phyloP scores from a whole-genome alignment of 768 basidiomycete genomes.

The Mycena crocata region DNA sequence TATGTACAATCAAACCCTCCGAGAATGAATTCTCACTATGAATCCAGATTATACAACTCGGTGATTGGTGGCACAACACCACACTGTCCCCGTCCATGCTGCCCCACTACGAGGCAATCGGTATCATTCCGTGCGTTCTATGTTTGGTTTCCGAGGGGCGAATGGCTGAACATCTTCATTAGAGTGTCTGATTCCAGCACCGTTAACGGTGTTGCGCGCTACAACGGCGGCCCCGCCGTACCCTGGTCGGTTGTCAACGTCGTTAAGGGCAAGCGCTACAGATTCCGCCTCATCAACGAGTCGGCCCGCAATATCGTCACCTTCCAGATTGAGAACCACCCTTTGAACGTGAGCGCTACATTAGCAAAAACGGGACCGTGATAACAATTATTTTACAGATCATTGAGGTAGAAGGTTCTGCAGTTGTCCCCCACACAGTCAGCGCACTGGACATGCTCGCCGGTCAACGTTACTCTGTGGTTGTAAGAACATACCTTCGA shows the following conservation, averaged over 20 bases:
- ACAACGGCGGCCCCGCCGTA: constrained; percentile 40
- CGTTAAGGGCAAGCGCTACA: constrained; percentile 45
- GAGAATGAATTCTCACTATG: constrained; percentile 13
- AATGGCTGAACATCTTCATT: constrained; percentile 5
- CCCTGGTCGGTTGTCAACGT: constrained; percentile 49
- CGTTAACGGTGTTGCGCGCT: constrained; percentile 49
- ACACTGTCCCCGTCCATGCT: constrained; percentile 9
- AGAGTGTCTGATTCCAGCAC: constrained; percentile 14
- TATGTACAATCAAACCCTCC: constrained; percentile 24
- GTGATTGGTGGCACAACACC: constrained; percentile 38
- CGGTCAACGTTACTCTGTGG: constrained; percentile 64
- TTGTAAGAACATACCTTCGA: constrained; percentile 36
- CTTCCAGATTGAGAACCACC: constrained; percentile 42
- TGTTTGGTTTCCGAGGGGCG: constrained; percentile 12
- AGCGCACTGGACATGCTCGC: constrained; percentile 46
- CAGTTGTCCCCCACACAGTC: constrained; percentile 16
- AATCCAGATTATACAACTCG: not conserved
- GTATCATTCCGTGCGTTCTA: constrained; percentile 27
- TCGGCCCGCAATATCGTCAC: constrained; percentile 48
- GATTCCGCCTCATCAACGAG: constrained; percentile 54
- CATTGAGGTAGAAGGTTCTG: constrained; percentile 20
- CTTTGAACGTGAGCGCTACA: not conserved
- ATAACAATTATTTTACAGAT: constrained; percentile 12
- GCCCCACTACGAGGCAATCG: constrained; percentile 10
- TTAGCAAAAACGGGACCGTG: constrained; percentile 14